Conservation (phyloP, 345 rosid genomes). For the Boechera divaricarpa region DNA sequence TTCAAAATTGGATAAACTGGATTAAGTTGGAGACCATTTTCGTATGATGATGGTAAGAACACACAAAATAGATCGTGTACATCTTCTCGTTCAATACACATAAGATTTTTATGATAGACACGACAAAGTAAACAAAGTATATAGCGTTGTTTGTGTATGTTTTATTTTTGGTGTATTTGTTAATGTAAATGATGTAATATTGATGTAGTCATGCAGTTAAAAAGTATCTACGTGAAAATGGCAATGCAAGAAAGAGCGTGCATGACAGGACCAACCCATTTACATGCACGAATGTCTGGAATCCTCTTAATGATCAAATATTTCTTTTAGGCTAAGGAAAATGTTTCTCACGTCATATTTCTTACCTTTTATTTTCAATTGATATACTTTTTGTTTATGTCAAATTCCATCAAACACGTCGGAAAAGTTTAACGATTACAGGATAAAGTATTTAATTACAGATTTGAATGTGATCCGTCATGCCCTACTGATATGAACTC, state of each 20-base stretch:
- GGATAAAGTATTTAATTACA: slow-evolving; percentile 27
- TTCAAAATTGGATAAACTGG: too few relatives aligned
- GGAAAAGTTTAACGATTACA: slow-evolving; percentile 17
- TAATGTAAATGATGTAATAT: not conserved
- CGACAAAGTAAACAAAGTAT: not conserved
- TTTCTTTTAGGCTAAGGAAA: slow-evolving; percentile 43
- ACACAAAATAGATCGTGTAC: too few relatives aligned
- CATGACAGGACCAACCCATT: slow-evolving; percentile 27
- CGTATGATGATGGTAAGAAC: too few relatives aligned
- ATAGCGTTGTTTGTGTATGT: not conserved
- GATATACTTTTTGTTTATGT: not conserved
- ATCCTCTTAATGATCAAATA: slow-evolving; percentile 27
- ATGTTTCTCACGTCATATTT: slow-evolving; percentile 30
- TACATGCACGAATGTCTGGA: slow-evolving; percentile 26
- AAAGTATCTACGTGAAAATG: slow-evolving; percentile 3
- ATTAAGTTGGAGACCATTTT: too few relatives aligned
- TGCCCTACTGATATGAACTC: slow-evolving; percentile 15
- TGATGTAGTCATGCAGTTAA: not conserved
- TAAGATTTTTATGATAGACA: not conserved
- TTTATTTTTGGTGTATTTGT: not conserved
- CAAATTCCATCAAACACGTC: slow-evolving; percentile 32
- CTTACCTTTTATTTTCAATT: not conserved
- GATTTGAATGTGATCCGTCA: slow-evolving; percentile 21
- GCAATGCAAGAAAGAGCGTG: not conserved
- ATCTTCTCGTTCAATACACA: not conserved